Base-by-base conservation (phyloP, 805 yeast species). In the Teunomyces aglyptinius region DNA sequence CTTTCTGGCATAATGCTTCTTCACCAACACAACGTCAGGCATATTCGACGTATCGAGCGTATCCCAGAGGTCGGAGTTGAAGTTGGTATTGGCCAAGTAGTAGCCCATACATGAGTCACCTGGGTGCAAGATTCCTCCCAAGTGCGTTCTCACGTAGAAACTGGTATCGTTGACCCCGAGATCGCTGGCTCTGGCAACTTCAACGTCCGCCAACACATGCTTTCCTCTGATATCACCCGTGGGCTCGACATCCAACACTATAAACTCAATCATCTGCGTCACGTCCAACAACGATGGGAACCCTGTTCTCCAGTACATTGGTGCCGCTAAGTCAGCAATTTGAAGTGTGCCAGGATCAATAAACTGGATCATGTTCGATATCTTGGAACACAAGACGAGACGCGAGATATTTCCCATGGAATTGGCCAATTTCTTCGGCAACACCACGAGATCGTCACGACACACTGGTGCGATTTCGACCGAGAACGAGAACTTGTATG, bases 21-120 rank as follows among this genome's bases (percentile, higher is more conserved):
- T 89, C 47, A 92, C 95, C 51, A 91, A 67, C 1, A 89, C 78
- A 42, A 91, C 96, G 58, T 91, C 97, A 15, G 96, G 94, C 18
- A 83, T 68, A 53, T 83, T 83, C 49, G 76, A 78, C 6, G 76
- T 67, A 44, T 77, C 81, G 46, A 86, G 65, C 19, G 77, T 64
- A 57, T 91, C 97, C 82, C 88, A 91, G 48, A 89, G 70, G 13
- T 85, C 94, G 40, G 89, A 84, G 73, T 94, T 94, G 71, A 86
- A 89, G 66, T 92, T 94, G 41, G 96, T 78, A 62, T 89, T 90
- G 33, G 83, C 75, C 44, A 91, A 72, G 67, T 80, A 92, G 68
- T 91, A 95, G 45, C 99, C 99, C 80, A 92, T 71, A 16, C 82
- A 96, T 11, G 94, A 85, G 65, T 94, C 99, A 57, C 99, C 99